These are phyloP conservation scores for Aureobasidium sp. DNA, from an alignment of 2,329 filamentous ascomycete genomes.

Conservation along the genomic window DNA sequence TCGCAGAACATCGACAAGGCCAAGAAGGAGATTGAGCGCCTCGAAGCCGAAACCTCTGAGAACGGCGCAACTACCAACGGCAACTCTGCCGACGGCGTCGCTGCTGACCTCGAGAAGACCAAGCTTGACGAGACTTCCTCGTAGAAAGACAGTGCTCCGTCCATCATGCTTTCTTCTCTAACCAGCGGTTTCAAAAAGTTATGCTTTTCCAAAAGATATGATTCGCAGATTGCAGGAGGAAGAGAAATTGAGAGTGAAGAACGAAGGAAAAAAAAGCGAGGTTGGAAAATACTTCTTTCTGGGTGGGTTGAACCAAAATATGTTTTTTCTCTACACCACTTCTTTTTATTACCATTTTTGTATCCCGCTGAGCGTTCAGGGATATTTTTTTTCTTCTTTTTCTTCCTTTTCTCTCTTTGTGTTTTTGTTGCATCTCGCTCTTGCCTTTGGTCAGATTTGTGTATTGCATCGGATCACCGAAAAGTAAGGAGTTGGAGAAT, in stretches of 20 bases:
- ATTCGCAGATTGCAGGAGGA: no score
- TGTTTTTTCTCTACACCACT: no score
- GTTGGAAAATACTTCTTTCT: no score
- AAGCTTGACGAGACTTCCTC: conserved; percentile 46
- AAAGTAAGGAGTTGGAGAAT: no score
- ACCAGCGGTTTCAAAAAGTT: not conserved
- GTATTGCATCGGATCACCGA: no score
- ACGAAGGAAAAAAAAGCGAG: no score
- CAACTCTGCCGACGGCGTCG: conserved; percentile 47
- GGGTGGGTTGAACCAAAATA: no score
- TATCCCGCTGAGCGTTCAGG: no score
- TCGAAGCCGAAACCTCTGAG: conserved; percentile 60
- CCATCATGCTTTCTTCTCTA: not conserved
- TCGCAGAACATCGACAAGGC: conserved; percentile 89
- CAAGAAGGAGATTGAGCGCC: conserved; percentile 85
- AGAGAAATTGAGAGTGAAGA: no score
- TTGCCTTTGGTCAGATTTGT: no score
- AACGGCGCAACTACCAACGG: conserved; percentile 47
- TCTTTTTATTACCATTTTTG: no score
- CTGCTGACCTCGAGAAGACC: conserved; percentile 55
- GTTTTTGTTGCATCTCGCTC: not conserved
- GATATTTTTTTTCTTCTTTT: no score
- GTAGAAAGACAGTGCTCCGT: not conserved
- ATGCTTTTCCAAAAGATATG: not conserved
- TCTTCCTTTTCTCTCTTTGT: not conserved